Base-by-base conservation (phyloP, 169 alveolate species). In the Plasmodium berghei region DNA sequence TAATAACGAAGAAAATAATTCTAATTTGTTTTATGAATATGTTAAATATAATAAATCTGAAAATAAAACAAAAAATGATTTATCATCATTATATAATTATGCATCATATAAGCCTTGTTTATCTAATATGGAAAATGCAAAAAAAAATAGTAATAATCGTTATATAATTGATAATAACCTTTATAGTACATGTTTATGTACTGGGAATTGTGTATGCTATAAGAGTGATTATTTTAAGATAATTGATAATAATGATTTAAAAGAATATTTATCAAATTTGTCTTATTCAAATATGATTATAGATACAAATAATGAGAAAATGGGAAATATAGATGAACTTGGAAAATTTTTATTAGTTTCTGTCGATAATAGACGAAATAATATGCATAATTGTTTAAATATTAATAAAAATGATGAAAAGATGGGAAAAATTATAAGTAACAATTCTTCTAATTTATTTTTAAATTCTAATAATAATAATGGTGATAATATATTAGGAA, bases 341-440 rank as follows among this genome's bases (percentile, higher is more conserved):
- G 90, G 90, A 0, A 28, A 80, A 22, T 80, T 66, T 48, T 48
- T 80, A 1, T 48, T 80, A 8, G 90, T 80, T 49, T 16, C 40
- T 9, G 59, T 48, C 5, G 75, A 63, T 14, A 34, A 3, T 4
- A 34, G 3, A 5, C 1, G 42, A 4, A 34, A 34, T 0, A 34
- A 34, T 34, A 3, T 34, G 3, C 42, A 34, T 34, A 5, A 34
- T 34, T 34, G 42, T 34, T 34, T 34, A 3, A 34, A 34, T 5
- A 4, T 34, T 4, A 34, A 5, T 34, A 6, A 34, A 3, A 1
- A 34, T 34, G 42, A 34, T 34, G 42, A 34, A 0, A 34, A 34
- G 5, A 3, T 34, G 42, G 42, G 42, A 3, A 4, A 8, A 4
- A 34, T 3, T 34, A 34, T 34, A 34, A 34, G 42, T 34, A 34